These are phyloP conservation scores for barley (Hordeum vulgare) DNA, from an alignment of 176 grass and related monocot genomes.

Conservation along the genomic window MorexV3_pseudomolecules_assembly NC_058521.1:530047760-530048259, in stretches of 20 bases:
- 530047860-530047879: slow-evolving; percentile 68
- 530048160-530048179: neutral
- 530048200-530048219: neutral
- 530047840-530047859: slow-evolving; percentile 86
- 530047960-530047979: slow-evolving; percentile 65
- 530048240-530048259: neutral
- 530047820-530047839: slow-evolving; percentile 77
- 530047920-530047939: slow-evolving; percentile 74
- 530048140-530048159: neutral
- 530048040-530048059: neutral
- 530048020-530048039: neutral
- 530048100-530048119: neutral
- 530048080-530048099: neutral
- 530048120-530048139: neutral
- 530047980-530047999: slow-evolving; percentile 45
- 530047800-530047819: slow-evolving; percentile 79
- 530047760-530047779: slow-evolving; percentile 68
- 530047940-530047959: slow-evolving; percentile 72
- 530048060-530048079: neutral
- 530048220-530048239: neutral
- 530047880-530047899: slow-evolving; percentile 84
- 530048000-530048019: slow-evolving; percentile 42
- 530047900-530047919: slow-evolving; percentile 92
- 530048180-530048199: neutral
- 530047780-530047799: slow-evolving; percentile 89